A percentile compares a stretch with the other conserved stretches of the same genome.
These are phyloP conservation scores for Fusarium albidum DNA, from an alignment of 2,329 filamentous ascomycete genomes.

Conservation along the genomic window DNA sequence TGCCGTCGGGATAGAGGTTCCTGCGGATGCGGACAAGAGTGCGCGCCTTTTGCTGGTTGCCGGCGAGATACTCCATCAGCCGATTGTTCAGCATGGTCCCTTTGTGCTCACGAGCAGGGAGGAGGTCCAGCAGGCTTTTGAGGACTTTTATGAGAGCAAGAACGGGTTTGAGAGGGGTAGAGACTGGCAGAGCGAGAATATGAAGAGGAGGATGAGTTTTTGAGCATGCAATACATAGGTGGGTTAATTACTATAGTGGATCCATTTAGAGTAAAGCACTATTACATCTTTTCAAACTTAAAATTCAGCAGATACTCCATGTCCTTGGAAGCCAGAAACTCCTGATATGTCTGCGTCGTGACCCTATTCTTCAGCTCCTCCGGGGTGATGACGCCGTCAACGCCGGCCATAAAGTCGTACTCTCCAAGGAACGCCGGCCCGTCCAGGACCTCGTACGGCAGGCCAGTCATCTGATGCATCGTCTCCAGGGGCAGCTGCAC, in stretches of 20 bases:
- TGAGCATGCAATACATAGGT: not conserved
- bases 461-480: slow-evolving; percentile 45
- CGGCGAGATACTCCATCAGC: slow-evolving; percentile 4
- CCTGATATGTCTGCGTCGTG: slow-evolving; percentile 40
- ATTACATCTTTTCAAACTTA: too few relatives aligned
- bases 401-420: slow-evolving; percentile 51
- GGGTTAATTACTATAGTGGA: too few relatives aligned
- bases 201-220: slow-evolving; percentile 1
- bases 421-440: slow-evolving; percentile 46
- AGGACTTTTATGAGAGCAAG: slow-evolving; percentile 5
- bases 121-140: slow-evolving; percentile 5
- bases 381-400: slow-evolving; percentile 49
- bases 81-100: slow-evolving; percentile 9
- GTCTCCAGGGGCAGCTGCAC: slow-evolving; percentile 41
- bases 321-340: slow-evolving; percentile 39
- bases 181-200: slow-evolving; percentile 1
- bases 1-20: not conserved
- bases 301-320: slow-evolving; percentile 21
- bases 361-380: slow-evolving; percentile 47
- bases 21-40: not conserved
- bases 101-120: slow-evolving; percentile 4
- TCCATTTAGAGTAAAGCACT: too few relatives aligned
- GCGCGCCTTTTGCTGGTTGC: slow-evolving; percentile 5
- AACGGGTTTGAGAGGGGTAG: slow-evolving; percentile 10
- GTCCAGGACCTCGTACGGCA: slow-evolving; percentile 50